These are phyloP conservation scores for Hypoxylon lienhwacheense DNA, from an alignment of 495 filamentous ascomycete species.

Conservation along the genomic window DNA sequence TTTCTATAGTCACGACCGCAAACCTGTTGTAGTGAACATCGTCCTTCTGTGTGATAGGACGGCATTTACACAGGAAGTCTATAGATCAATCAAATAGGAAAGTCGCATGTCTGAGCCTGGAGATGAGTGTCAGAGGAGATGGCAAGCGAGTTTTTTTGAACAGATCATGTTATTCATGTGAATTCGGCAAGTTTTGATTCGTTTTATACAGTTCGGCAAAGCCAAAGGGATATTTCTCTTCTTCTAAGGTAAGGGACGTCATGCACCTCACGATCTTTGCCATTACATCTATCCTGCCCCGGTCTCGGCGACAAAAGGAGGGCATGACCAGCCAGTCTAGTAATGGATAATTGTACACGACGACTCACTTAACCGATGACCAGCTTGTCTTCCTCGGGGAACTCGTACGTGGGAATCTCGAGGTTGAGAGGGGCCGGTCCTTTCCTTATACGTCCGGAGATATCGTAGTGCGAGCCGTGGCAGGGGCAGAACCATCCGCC, in stretches of 20 bases:
- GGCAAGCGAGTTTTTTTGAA: conserved; percentile 16
- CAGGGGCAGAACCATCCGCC: conserved; percentile 99
- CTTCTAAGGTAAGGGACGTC: conserved; percentile 35
- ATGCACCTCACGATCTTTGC: conserved; percentile 37
- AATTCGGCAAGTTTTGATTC: conserved; percentile 26
- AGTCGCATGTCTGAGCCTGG: background rate
- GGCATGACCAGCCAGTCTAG: conserved; percentile 32
- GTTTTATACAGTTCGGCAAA: conserved; percentile 39
- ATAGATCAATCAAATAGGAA: no score
- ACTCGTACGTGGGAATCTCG: conserved; percentile 88
- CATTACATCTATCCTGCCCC: conserved; percentile 36
- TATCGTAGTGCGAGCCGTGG: conserved; percentile 99
- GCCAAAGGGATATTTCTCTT: conserved; percentile 32
- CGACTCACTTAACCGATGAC: conserved; percentile 68
- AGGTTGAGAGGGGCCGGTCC: conserved; percentile 96
- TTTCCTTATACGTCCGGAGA: conserved; percentile 93
- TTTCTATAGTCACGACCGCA: no score
- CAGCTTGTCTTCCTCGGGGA: conserved; percentile 76
- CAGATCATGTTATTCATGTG: no score
- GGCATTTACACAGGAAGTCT: background rate
- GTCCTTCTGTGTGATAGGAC: background rate
- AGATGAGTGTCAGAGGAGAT: background rate
- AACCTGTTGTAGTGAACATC: no score
- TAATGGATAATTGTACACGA: conserved; percentile 35
- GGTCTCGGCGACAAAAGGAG: conserved; percentile 21